Evolutionary conservation across 305 asterid genomes (phyloP), one percentile per base, ranked within the genome.

Genomic region (Solanum hybrid): DNA sequence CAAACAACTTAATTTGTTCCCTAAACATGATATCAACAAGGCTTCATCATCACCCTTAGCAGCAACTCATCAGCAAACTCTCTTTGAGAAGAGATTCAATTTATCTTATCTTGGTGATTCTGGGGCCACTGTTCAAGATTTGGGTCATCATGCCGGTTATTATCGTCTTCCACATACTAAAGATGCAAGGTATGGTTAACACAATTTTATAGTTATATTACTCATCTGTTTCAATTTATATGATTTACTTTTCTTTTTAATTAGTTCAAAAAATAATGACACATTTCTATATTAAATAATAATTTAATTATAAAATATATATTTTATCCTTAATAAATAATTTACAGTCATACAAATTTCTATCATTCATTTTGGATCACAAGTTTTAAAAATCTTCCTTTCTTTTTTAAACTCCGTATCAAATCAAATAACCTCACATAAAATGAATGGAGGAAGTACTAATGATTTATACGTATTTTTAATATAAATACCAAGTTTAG

Each of bases 61-160:
- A 10, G 74, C 71, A 9, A 46, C 64, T 84, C 57, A 79, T 84
- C 57, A 79, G 18, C 85, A 92, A 34, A 76, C 89, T 33, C 89
- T 92, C 39, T 92, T 90, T 40, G 95, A 94, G 89, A 94, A 89
- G 90, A 89, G 88, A 10, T 76, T 94, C 26, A 88, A 89, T 64
- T 91, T 94, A 90, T 86, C 89, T 16, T 83, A 26, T 76, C 91
- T 92, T 71, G 94, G 92, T 24, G 46, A 86, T 28, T 91, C 94
- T 35, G 90, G 91, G 3, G 77, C 92, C 36, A 86, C 92, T 22
- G 93, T 93, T 33, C 88, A 91, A 90, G 94, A 93, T 80, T 92
- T 95, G 28, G 97, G 95, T 6, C 97, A 96, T 89, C 97, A 95
- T 93, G 97, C 98, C 29, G 98, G 98, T 26, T 96, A 95, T 75